Base-by-base conservation (phyloP, 352 stramenopile species). In the Phytophthora tubulina region DNA sequence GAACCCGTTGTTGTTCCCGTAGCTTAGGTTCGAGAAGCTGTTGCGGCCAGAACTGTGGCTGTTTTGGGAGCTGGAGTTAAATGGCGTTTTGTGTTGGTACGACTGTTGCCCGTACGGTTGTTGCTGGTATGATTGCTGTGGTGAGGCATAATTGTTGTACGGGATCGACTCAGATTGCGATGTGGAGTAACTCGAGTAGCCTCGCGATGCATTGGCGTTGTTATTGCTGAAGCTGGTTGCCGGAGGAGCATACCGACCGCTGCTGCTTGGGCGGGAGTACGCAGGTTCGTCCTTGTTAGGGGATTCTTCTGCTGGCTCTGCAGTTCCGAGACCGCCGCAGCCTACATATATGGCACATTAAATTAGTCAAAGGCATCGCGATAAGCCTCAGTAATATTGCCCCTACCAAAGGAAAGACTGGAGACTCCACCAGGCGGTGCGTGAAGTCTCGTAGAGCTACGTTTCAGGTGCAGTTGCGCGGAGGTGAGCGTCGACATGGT, bases 401-500 rank as follows among this genome's bases (percentile, higher is more conserved):
- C n/a, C 46, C 48, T 67, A 92, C 82, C 87, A 49, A 94, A 94
- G 10, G 82, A 82, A 62, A 94, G 84, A 56, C 78, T 90, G 41
- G 87, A 94, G 30, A 59, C 76, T 3, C 85, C 87, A 17, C 87
- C 85, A 9, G 85, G 87, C 1, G 87, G 87, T 7, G 85, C 87
- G 45, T 93, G 87, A 6, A 92, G 82, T 10, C 87, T 73, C 30
- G 87, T 94, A 35, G 87, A 93, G 80, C 87, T 94, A 54, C 85
- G 85, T 67, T 92, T 92, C 30, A 94, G 76, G 64, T 90, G 73
- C 44, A 94, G 70, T 66, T 94, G 77, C 42, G 87, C 80, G 17
- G 87, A 94, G 59, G 83, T 94, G 50, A 94, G 79, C 67, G 87
- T 93, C 57, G 87, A 93, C 87, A 94, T 94, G 39, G 6, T 32